These are phyloP conservation scores for Sungouiozyma intestinalis DNA, from an alignment of 805 yeast species.

Conservation along the genomic window DNA sequence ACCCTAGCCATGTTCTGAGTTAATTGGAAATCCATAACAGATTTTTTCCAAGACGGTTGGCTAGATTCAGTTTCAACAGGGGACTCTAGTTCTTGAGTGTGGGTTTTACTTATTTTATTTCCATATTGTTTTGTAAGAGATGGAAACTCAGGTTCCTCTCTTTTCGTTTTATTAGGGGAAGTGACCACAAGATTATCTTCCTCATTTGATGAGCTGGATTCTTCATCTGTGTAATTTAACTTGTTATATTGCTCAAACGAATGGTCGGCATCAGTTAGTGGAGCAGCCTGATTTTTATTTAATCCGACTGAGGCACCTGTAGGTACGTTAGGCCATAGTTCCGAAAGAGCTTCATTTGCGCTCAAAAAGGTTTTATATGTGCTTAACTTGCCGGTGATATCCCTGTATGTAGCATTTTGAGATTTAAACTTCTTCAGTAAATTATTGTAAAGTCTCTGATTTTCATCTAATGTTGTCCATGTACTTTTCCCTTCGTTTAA, in stretches of 20 bases:
- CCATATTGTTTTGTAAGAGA: no score
- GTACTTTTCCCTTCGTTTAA: conserved; percentile 5
- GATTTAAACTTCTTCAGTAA: conserved; percentile 14
- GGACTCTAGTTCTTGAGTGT: background rate
- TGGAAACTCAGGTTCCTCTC: no score
- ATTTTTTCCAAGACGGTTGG: background rate
- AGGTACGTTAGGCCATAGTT: conserved; percentile 24
- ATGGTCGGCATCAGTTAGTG: background rate
- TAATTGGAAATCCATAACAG: conserved; percentile 13
- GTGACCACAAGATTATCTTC: background rate
- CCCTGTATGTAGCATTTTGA: conserved; percentile 6
- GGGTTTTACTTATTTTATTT: background rate
- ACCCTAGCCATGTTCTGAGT: conserved; percentile 19
- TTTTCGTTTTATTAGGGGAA: no score
- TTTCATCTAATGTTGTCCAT: conserved; percentile 38
- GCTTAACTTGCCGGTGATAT: conserved; percentile 15
- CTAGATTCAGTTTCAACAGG: no score
- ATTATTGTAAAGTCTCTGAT: conserved; percentile 27
- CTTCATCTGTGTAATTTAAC: background rate
- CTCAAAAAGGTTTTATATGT: conserved; percentile 22
- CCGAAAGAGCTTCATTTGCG: conserved; percentile 24
- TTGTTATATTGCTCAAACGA: background rate
- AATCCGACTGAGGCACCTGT: conserved; percentile 5
- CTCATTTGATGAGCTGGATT: background rate
- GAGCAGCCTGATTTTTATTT: background rate